Evolutionary conservation across 768 basidiomycete species (phyloP), one percentile per base, ranked within the genome.

Genomic region (Mycena chlorophos): DNA sequence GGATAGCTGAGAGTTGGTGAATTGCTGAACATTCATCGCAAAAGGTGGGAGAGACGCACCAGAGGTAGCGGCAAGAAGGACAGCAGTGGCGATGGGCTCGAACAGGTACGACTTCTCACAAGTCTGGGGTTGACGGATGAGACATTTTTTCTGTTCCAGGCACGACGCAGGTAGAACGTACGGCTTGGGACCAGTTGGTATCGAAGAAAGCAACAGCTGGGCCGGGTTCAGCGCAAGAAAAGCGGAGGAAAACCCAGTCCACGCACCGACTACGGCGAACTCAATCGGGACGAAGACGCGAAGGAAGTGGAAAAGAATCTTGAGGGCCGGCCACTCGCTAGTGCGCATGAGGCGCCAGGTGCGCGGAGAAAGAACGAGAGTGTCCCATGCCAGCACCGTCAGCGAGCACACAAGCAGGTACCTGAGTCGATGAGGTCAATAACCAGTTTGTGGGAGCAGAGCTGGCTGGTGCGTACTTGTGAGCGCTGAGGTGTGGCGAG

Each of bases 401-500:
- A 94, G 83, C 0, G 91, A 90, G 75, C 91, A 94, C 60, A 93
- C 91, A 45, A 89, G 83, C 68, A 93, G 91, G 64, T 94, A 94
- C 20, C 25, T 23, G 31, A 34, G 10, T 8, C 8, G 31, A 34
- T 8, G 17, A 17, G 8, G 31, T 8, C 17, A 8, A 34, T 8
- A 8, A 17, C 31, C 31, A 8, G 31, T 8, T 8, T 8, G 31
- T 8, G 31, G 31, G 17, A 8, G 17, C 8, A 17, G 31, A 34
- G 31, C 10, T 34, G 17, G 8, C 31, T 8, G 6, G 45, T 26
- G 22, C 40, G 20, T 28, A 23, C 71, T 93, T 92, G 78, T 92
- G 91, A 0, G 91, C 91, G 27, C 81, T 83, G 30, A 93, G 78
- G 68, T 90, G 91, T 1, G 91, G 80, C 0, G 91, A 80, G 4